A percentile compares a stretch with the other conserved stretches of the same genome.
Conservation (phyloP, 345 rosid species). For the Ceriops tagal region DNA sequence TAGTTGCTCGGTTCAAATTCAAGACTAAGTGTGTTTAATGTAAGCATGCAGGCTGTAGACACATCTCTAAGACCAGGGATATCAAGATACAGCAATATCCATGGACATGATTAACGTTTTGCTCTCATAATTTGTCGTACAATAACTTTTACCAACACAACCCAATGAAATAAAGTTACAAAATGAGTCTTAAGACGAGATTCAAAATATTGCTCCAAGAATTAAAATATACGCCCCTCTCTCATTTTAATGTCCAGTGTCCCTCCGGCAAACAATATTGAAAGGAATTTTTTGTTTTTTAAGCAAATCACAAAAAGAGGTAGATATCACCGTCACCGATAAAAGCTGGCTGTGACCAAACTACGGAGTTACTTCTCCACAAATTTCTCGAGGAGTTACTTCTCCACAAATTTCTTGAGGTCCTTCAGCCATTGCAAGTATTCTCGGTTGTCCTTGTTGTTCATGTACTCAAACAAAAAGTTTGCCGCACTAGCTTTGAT, state of each 20-base stretch:
- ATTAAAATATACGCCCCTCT: background rate
- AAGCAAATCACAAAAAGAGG: background rate
- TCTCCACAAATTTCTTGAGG: conserved; percentile 49
- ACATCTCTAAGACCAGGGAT: too few relatives aligned
- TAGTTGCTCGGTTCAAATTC: too few relatives aligned
- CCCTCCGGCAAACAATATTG: background rate
- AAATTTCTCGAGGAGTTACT: conserved; percentile 45
- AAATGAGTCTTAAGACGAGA: background rate
- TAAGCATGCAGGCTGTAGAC: too few relatives aligned
- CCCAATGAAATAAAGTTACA: background rate
- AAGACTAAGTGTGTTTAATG: background rate
- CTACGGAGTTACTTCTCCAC: conserved; percentile 30
- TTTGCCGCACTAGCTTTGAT: conserved; percentile 42
- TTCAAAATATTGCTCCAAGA: background rate
- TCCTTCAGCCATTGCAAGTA: conserved; percentile 54
- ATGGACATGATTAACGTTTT: too few relatives aligned
- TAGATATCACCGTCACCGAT: background rate
- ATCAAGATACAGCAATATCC: conserved; percentile 4
- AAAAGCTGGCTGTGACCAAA: background rate
- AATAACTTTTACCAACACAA: conserved; percentile 1
- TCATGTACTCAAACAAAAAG: conserved; percentile 45
- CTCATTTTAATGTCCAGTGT: background rate
- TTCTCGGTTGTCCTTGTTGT: conserved; percentile 58
- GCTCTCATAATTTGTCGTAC: conserved; percentile 5
- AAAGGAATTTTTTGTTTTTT: background rate